These are phyloP conservation scores for Ophiostoma sp. DNA, from an alignment of 2,329 filamentous ascomycete genomes.

Conservation along the genomic window DNA sequence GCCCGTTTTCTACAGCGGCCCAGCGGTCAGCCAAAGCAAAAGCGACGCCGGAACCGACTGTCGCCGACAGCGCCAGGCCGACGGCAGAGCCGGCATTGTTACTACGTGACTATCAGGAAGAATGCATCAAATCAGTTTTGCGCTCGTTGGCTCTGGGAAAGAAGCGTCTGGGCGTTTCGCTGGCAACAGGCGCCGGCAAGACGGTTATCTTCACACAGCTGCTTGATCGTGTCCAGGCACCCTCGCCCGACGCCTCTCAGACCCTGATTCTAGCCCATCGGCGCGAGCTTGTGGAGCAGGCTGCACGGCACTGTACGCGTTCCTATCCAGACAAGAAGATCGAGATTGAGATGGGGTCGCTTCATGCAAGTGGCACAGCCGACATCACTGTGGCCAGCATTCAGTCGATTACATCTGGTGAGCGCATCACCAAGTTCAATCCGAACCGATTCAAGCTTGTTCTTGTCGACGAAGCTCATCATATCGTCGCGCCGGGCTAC, in stretches of 20 bases:
- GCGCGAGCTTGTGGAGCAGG: conserved; percentile 90
- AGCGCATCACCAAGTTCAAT: conserved; percentile 77
- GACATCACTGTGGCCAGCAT: conserved; percentile 94
- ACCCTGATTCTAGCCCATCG: conserved; percentile 90
- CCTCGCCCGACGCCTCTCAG: conserved; percentile 55
- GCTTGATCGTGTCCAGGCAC: conserved; percentile 66
- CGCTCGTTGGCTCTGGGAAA: conserved; percentile 63
- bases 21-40: background rate
- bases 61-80: conserved; percentile 17
- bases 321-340: conserved; percentile 76
- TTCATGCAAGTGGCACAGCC: conserved; percentile 69
- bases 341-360: conserved; percentile 85
- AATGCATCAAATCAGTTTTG: conserved; percentile 80
- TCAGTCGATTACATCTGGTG: conserved; percentile 66
- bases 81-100: conserved; percentile 37
- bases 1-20: background rate
- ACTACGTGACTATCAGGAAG: conserved; percentile 81
- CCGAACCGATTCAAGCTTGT: conserved; percentile 77
- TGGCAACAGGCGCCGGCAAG: conserved; percentile 85
- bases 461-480: conserved; percentile 92
- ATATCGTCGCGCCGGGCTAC: conserved; percentile 83
- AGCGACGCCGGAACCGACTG: background rate
- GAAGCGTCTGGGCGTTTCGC: conserved; percentile 73
- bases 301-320: conserved; percentile 72
- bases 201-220: conserved; percentile 97